phyloP scores from a whole-genome alignment of 495 filamentous ascomycete genomes.

The Jackrogersella minutella region DNA sequence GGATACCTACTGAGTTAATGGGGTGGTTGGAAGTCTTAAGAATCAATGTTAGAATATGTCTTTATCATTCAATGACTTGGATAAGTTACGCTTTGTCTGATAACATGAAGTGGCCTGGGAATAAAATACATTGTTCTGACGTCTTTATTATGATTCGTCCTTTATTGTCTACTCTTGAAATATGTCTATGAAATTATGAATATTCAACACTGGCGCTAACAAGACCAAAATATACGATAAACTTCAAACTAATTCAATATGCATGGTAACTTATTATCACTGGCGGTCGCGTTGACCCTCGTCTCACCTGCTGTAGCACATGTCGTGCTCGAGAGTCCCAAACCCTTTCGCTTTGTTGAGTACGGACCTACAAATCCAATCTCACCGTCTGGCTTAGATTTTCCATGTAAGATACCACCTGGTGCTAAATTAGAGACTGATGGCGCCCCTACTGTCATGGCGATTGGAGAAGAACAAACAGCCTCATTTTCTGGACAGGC shows the following conservation, averaged over 20 bases:
- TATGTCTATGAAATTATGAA: too few relatives aligned
- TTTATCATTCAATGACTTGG: too few relatives aligned
- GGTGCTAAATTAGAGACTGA: conserved; percentile 48
- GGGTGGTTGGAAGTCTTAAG: too few relatives aligned
- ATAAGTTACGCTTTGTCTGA: too few relatives aligned
- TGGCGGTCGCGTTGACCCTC: background rate
- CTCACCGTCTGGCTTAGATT: conserved; percentile 64
- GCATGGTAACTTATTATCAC: background rate
- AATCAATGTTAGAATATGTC: too few relatives aligned
- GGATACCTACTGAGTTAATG: too few relatives aligned
- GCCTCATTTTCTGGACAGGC: conserved; percentile 67
- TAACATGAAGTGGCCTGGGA: too few relatives aligned
- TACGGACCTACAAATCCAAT: conserved; percentile 37
- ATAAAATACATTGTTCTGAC: too few relatives aligned
- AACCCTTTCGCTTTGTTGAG: conserved; percentile 32
- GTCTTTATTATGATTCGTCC: too few relatives aligned
- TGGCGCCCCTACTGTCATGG: conserved; percentile 51
- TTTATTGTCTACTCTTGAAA: too few relatives aligned
- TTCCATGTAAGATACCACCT: conserved; percentile 75
- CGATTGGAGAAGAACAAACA: conserved; percentile 61
- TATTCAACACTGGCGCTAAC: too few relatives aligned
- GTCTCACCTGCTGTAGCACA: conserved; percentile 19
- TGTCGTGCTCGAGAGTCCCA: conserved; percentile 34
- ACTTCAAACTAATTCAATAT: conserved; percentile 5
- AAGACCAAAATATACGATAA: too few relatives aligned